These are phyloP conservation scores for Coriolopsis trogii DNA, from an alignment of 1,284 basidiomycete genomes.

Conservation along the genomic window DNA sequence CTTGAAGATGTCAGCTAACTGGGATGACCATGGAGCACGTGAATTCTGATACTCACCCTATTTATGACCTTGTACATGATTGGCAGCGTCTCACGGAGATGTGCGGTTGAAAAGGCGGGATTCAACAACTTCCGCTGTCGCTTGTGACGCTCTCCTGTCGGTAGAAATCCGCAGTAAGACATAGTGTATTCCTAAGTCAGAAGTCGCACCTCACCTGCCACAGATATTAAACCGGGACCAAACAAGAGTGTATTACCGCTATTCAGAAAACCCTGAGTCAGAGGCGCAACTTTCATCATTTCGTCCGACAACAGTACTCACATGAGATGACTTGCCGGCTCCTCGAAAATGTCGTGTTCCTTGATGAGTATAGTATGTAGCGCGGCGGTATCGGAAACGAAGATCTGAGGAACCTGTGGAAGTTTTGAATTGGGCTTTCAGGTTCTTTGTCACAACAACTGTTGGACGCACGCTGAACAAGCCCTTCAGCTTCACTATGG, in stretches of 20 bases:
- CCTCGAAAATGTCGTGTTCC: conserved; percentile 9
- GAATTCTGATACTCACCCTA: conserved; percentile 12
- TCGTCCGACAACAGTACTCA: background rate
- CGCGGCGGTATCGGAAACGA: conserved; percentile 3
- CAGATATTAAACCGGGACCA: background rate
- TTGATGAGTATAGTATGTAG: conserved; percentile 5
- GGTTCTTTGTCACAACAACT: too few species aligned
- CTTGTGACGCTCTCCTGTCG: conserved; percentile 23
- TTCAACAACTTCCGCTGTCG: conserved; percentile 30
- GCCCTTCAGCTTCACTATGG: background rate
- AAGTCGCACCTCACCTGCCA: background rate
- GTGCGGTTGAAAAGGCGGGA: conserved; percentile 29
- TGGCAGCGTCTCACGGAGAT: conserved; percentile 27
- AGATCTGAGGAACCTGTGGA: background rate
- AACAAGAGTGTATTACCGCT: background rate
- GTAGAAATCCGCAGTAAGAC: background rate
- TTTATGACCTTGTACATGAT: conserved; percentile 27
- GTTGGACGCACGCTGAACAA: background rate
- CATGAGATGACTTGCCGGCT: conserved; percentile 1
- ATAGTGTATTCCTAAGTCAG: background rate
- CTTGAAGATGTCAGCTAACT: background rate
- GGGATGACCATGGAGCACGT: background rate
- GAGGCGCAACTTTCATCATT: background rate
- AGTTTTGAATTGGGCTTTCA: too few species aligned
- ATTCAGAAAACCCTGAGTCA: background rate